Evolutionary conservation across 306 rosid genomes (phyloP).

Genomic region (Casuarina cunninghamiana): DNA sequence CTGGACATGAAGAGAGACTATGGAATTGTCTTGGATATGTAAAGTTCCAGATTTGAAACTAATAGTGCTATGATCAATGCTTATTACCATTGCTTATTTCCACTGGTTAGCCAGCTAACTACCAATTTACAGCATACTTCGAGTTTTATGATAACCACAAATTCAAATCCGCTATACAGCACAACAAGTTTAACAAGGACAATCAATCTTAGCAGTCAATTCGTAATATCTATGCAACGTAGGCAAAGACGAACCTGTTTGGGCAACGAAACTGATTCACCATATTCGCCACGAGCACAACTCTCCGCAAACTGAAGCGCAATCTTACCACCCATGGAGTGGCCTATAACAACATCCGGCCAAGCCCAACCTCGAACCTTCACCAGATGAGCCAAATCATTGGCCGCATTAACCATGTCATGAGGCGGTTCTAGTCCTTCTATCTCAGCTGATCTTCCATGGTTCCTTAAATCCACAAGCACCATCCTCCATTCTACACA

Average conservation of each 20-base stretch:
- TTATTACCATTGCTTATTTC: too few species aligned
- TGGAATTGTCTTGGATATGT: background rate
- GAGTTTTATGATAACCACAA: background rate
- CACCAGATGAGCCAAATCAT: conserved; percentile 75
- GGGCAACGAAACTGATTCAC: conserved; percentile 56
- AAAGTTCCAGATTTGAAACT: too few species aligned
- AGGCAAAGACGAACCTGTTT: conserved; percentile 61
- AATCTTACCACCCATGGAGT: conserved; percentile 93
- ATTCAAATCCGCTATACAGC: background rate
- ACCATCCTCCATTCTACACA: conserved; percentile 77
- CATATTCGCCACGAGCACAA: conserved; percentile 66
- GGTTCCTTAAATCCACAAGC: conserved; percentile 85
- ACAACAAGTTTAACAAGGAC: background rate
- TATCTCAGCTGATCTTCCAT: conserved; percentile 67
- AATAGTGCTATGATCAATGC: too few species aligned
- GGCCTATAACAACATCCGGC: conserved; percentile 94
- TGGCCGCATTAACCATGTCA: conserved; percentile 65
- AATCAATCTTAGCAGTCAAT: background rate
- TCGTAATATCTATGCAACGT: background rate
- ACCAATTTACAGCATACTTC: background rate
- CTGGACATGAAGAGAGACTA: background rate
- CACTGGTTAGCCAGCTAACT: too few species aligned
- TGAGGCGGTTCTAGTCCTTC: conserved; percentile 65
- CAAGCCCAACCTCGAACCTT: conserved; percentile 71
- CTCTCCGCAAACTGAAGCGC: conserved; percentile 68